Base-by-base conservation (phyloP, 2,329 filamentous ascomycete genomes). In the Alternaria dauci region DNA sequence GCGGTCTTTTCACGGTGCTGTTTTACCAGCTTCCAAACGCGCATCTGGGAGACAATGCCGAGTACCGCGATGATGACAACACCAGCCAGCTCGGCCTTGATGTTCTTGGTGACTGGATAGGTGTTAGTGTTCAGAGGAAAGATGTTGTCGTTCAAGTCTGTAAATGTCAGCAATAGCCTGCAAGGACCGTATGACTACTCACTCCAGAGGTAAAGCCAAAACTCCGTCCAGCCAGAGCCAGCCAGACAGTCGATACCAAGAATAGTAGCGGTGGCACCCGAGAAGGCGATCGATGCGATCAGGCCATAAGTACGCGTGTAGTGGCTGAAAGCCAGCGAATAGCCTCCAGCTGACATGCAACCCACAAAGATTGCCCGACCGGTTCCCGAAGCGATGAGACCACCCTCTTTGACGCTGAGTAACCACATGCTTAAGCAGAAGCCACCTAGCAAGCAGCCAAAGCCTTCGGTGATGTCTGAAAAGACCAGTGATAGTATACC, bases 361-460 rank as follows among this genome's bases (percentile, higher is more conserved):
- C 87, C 84, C 64, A 97, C 94, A 68, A 98, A 90, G 23, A 91
- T 88, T 9, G 87, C 86, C 74, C 89, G 93, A 4, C 88, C 84
- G 16, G 83, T 82, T 1, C 84, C 84, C 2, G 85, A 83, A 5
- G 83, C 81, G 41, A 97, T 82, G 34, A 97, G 81, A 1, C 94
- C 93, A 7, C 93, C 94, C 0, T 88, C 84, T 57, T 88, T 89
- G 43, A 97, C 79, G 25, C 89, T 89, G 46, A 97, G 83, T 52
- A 98, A 83, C 94, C 94, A 98, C 93, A 96, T 96, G 74, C 89
- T 88, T 8, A 95, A 75, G 65, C 89, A 93, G 76, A 95, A 96
- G 0, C 93, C 93, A 26, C 93, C 93, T 0, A 97, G 82, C n/a
- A 94, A 81, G 73, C 92, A 97, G 2, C 91, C 92, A n/a, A 97